Conservation (phyloP, 495 filamentous ascomycete genomes). For the Penicillium turbatum region DNA sequence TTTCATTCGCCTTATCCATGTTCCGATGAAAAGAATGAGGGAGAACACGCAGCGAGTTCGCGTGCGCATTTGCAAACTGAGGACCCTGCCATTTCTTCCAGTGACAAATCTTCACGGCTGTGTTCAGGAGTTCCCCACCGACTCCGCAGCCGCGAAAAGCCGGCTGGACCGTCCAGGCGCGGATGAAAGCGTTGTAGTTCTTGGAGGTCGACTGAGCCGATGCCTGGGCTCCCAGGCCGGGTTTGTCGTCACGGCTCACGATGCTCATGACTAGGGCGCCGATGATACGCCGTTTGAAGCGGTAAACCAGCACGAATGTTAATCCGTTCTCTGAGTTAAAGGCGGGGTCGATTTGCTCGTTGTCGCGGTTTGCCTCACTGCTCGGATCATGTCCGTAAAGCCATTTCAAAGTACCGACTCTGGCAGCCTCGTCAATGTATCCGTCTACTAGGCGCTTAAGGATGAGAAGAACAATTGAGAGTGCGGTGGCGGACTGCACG, state of each 20-base stretch:
- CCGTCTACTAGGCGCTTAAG: slow-evolving; percentile 36
- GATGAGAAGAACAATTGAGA: slow-evolving; percentile 41
- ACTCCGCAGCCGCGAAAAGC: slow-evolving; percentile 64
- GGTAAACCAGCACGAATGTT: slow-evolving; percentile 45
- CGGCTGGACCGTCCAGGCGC: slow-evolving; percentile 70
- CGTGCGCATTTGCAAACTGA: slow-evolving; percentile 65
- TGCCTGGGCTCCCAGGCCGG: not conserved
- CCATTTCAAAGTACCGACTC: slow-evolving; percentile 44
- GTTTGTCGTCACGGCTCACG: slow-evolving; percentile 23
- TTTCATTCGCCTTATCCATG: not conserved
- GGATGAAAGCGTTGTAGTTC: slow-evolving; percentile 42
- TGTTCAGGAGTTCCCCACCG: slow-evolving; percentile 62
- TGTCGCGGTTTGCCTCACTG: not conserved
- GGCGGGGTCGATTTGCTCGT: not conserved
- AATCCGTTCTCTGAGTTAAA: slow-evolving; percentile 4
- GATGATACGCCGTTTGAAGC: slow-evolving; percentile 55
- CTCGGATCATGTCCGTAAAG: slow-evolving; percentile 24
- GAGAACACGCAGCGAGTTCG: slow-evolving; percentile 46
- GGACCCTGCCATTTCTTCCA: slow-evolving; percentile 50
- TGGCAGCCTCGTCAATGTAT: slow-evolving; percentile 53
- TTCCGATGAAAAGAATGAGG: not conserved
- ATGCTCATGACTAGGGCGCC: slow-evolving; percentile 49
- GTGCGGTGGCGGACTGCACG: slow-evolving; percentile 35
- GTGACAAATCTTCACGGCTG: slow-evolving; percentile 55
- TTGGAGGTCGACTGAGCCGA: not conserved